Conservation (phyloP, 306 rosid species). For the Cucurbita argyrosperma region DNA sequence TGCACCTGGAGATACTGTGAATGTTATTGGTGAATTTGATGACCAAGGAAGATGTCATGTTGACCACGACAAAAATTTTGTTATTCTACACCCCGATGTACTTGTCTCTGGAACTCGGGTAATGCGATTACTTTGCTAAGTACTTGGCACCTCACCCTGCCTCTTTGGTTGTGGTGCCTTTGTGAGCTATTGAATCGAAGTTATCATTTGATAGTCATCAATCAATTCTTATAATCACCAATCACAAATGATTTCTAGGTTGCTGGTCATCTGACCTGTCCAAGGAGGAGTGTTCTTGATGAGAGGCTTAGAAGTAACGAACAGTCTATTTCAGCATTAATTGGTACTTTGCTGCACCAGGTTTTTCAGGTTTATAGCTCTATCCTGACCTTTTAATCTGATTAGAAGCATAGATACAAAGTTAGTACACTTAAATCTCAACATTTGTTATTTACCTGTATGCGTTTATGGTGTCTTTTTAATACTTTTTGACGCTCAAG, state of each 20-base stretch:
- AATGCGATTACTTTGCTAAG: constrained; percentile 6
- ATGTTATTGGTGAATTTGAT: constrained; percentile 68
- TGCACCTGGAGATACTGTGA: constrained; percentile 83
- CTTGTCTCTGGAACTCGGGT: constrained; percentile 87
- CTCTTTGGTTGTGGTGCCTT: background rate
- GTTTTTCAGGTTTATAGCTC: constrained; percentile 61
- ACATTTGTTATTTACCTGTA: constrained; percentile 5
- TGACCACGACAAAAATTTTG: constrained; percentile 47
- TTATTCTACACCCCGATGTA: constrained; percentile 71
- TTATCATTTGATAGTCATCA: constrained; percentile 1
- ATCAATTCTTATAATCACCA: background rate
- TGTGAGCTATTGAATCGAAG: background rate
- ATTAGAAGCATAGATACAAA: background rate
- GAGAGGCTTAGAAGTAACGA: constrained; percentile 73
- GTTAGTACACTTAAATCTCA: background rate
- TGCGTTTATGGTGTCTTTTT: background rate
- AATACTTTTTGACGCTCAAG: background rate
- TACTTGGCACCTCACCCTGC: background rate
- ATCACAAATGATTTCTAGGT: constrained; percentile 30
- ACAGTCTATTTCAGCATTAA: constrained; percentile 57
- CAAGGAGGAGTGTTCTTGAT: constrained; percentile 76
- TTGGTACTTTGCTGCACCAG: constrained; percentile 85
- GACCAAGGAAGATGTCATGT: constrained; percentile 56
- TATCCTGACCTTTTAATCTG: background rate
- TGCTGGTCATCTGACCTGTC: constrained; percentile 63